phyloP scores from a whole-genome alignment of 805 yeast genomes.

The Henningerozyma blattae region DNA sequence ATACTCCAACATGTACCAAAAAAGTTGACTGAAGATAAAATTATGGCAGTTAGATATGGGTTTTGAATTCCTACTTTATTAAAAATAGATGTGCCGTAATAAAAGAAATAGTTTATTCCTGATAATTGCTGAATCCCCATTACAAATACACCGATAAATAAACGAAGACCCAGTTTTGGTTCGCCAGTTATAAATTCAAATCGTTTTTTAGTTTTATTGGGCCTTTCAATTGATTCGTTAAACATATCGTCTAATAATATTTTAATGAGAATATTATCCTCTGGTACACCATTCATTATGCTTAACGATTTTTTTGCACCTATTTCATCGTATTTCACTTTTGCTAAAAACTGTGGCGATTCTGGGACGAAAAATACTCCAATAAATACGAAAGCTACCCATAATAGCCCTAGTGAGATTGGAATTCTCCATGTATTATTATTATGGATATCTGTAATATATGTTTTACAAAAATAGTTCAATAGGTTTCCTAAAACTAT shows the following conservation, averaged over 20 bases:
- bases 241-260: conserved; percentile 28
- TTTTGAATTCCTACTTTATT: conserved; percentile 44
- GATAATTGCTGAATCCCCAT: conserved; percentile 53
- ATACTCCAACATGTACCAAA: conserved; percentile 42
- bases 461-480: conserved; percentile 38
- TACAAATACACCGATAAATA: conserved; percentile 43
- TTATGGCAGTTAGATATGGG: conserved; percentile 46
- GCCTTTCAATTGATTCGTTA: too few relatives aligned
- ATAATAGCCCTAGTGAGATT: conserved; percentile 33
- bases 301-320: conserved; percentile 45
- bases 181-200: conserved; percentile 47
- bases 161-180: conserved; percentile 39
- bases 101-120: conserved; percentile 56
- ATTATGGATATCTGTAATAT: conserved; percentile 15
- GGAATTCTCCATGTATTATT: conserved; percentile 64
- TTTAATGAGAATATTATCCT: conserved; percentile 37
- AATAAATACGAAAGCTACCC: conserved; percentile 33
- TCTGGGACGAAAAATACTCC: conserved; percentile 62
- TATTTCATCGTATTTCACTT: conserved; percentile 33
- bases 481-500: conserved; percentile 56
- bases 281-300: conserved; percentile 35
- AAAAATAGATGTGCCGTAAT: conserved; percentile 54
- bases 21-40: conserved; percentile 45
- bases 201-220: too few relatives aligned
- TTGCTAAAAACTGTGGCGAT: conserved; percentile 50